Percentiles rank a stretch among this genome's conserved stretches.
phyloP scores from a whole-genome alignment of 2,329 filamentous ascomycete species.

The Paracoccidioides brasiliensis region DNA sequence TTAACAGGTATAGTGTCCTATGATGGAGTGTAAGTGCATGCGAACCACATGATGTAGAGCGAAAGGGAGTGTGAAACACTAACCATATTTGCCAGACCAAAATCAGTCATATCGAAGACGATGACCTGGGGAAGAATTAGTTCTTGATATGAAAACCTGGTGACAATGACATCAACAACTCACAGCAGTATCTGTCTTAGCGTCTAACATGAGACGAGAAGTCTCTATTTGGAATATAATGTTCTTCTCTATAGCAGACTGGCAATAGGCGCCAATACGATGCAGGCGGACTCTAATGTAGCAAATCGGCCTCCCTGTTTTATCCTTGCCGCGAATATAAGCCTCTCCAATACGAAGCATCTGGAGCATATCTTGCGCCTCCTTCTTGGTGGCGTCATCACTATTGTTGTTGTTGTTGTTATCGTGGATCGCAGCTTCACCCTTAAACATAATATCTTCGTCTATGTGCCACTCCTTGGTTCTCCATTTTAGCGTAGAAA shows the following conservation, averaged over 20 bases:
- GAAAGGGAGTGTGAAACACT: conserved; percentile 1
- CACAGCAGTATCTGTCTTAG: conserved; percentile 83
- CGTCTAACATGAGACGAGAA: conserved; percentile 64
- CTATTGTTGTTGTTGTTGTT: conserved; percentile 39
- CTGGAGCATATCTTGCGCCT: conserved; percentile 62
- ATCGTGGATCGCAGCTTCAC: conserved; percentile 54
- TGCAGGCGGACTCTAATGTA: conserved; percentile 74
- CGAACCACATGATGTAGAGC: conserved; percentile 11
- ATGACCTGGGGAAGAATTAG: conserved; percentile 50
- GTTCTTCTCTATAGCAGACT: conserved; percentile 70
- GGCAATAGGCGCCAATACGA: conserved; percentile 65
- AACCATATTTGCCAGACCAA: conserved; percentile 89
- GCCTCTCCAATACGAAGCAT: conserved; percentile 88
- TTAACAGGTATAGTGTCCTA: conserved; percentile 90
- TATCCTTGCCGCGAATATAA: conserved; percentile 79
- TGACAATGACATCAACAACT: conserved; percentile 29
- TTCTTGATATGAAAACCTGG: conserved; percentile 3
- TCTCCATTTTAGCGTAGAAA: conserved; percentile 91
- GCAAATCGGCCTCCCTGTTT: conserved; percentile 72
- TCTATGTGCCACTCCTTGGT: conserved; percentile 74
- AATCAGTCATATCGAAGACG: conserved; percentile 91
- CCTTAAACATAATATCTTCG: conserved; percentile 67
- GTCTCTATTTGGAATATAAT: conserved; percentile 94
- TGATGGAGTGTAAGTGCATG: conserved; percentile 4
- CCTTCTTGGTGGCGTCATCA: conserved; percentile 45